phyloP scores from a whole-genome alignment of 1,284 basidiomycete species.

The Anthracocystis panici-leucophaei region DNA sequence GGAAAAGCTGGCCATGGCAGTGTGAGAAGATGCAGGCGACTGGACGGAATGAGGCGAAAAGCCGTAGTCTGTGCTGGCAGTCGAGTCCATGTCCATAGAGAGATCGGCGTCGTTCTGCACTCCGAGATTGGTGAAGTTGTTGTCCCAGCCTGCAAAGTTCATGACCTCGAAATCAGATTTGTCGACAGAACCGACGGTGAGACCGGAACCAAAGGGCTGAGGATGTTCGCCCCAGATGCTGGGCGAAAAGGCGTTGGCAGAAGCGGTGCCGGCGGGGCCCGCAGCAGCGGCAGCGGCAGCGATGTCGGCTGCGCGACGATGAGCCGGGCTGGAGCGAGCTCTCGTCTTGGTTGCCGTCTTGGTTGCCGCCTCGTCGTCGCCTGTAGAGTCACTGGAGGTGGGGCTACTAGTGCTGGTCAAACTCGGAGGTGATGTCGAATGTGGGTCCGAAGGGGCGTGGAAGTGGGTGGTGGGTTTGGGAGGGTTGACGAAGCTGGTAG shows the following conservation, averaged over 20 bases:
- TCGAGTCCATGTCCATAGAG: slow-evolving; percentile 52
- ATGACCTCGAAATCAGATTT: slow-evolving; percentile 32
- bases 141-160: slow-evolving; percentile 46
- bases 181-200: slow-evolving; percentile 20
- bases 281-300: slow-evolving; percentile 5
- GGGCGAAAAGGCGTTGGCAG: slow-evolving; percentile 26
- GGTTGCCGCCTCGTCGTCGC: slow-evolving; percentile 37
- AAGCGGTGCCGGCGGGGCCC: neutral
- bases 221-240: slow-evolving; percentile 41
- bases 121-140: slow-evolving; percentile 28
- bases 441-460: slow-evolving; percentile 7
- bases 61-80: slow-evolving; percentile 44
- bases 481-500: slow-evolving; percentile 30
- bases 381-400: slow-evolving; percentile 47
- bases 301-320: slow-evolving; percentile 15
- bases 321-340: slow-evolving; percentile 13
- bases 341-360: slow-evolving; percentile 23
- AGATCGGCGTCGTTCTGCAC: slow-evolving; percentile 36
- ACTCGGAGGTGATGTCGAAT: slow-evolving; percentile 41
- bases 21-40: slow-evolving; percentile 47
- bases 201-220: slow-evolving; percentile 18
- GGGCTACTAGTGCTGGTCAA: slow-evolving; percentile 48
- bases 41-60: slow-evolving; percentile 48
- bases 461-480: slow-evolving; percentile 12
- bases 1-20: slow-evolving; percentile 34